phyloP scores from a whole-genome alignment of 495 filamentous ascomycete species.

The Penicillium silybi region DNA sequence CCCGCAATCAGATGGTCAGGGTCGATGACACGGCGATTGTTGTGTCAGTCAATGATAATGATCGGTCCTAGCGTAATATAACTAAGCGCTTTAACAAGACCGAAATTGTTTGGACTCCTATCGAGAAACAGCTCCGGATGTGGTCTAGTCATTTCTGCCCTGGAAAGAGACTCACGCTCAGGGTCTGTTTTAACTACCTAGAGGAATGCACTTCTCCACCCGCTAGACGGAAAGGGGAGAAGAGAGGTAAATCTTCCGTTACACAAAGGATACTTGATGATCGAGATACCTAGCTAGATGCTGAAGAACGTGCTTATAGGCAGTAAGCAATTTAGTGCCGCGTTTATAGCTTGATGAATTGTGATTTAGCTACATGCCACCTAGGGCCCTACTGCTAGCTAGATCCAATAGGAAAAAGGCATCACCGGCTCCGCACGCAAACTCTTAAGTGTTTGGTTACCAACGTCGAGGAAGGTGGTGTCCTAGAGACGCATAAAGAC shows the following conservation, averaged over 20 bases:
- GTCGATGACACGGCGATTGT: slow-evolving; percentile 8
- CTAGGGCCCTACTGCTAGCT: slow-evolving; percentile 28
- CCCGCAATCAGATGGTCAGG: neutral
- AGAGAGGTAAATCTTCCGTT: no score
- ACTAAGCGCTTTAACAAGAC: slow-evolving; percentile 13
- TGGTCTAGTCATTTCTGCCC: neutral
- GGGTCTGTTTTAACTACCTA: slow-evolving; percentile 8
- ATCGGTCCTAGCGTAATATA: slow-evolving; percentile 10
- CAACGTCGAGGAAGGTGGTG: slow-evolving; percentile 19
- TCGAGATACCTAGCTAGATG: slow-evolving; percentile 17
- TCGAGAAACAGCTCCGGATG: slow-evolving; percentile 8
- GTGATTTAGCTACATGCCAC: slow-evolving; percentile 21
- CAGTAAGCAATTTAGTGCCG: no score
- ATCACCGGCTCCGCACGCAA: slow-evolving; percentile 27
- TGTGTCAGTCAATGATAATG: slow-evolving; percentile 12
- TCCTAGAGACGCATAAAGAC: slow-evolving; percentile 23
- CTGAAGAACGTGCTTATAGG: slow-evolving; percentile 23
- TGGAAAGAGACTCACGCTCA: slow-evolving; percentile 8
- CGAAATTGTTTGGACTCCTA: slow-evolving; percentile 1
- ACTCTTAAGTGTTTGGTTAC: slow-evolving; percentile 21
- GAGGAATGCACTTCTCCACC: neutral
- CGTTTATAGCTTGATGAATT: slow-evolving; percentile 30
- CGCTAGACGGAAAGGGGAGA: slow-evolving; percentile 1
- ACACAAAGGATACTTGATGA: slow-evolving; percentile 18
- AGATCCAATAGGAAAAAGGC: slow-evolving; percentile 30